phyloP scores from a whole-genome alignment of 306 rosid genomes.

The Ziziphus jujuba region DNA sequence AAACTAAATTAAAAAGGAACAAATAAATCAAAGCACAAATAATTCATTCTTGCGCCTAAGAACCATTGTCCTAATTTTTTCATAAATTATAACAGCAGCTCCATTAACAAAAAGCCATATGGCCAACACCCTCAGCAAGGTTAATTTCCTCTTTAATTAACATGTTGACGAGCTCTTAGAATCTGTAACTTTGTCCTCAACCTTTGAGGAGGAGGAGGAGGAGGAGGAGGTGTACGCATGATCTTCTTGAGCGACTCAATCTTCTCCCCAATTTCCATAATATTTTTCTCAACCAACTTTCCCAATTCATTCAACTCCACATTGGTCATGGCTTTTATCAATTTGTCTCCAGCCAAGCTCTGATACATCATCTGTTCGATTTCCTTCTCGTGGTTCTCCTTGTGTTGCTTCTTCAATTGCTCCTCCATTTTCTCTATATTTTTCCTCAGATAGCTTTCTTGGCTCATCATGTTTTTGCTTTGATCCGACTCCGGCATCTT shows the following conservation, averaged over 20 bases:
- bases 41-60: too few species aligned
- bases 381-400: slow-evolving; percentile 20
- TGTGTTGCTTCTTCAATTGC: slow-evolving; percentile 7
- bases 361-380: slow-evolving; percentile 6
- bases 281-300: slow-evolving; percentile 2
- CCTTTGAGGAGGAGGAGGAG: neutral
- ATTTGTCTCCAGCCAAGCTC: slow-evolving; percentile 9
- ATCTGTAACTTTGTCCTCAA: too few species aligned
- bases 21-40: too few species aligned
- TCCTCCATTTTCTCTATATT: slow-evolving; percentile 9
- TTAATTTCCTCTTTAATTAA: too few species aligned
- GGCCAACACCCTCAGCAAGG: too few species aligned
- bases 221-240: neutral
- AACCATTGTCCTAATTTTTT: too few species aligned
- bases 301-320: slow-evolving; percentile 10
- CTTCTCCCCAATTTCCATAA: neutral
- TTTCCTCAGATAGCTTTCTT: slow-evolving; percentile 12
- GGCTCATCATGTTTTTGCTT: slow-evolving; percentile 16
- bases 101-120: too few species aligned
- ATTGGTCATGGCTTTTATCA: neutral
- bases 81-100: too few species aligned
- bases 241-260: neutral
- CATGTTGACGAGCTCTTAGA: too few species aligned
- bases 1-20: too few species aligned
- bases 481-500: slow-evolving; percentile 5